Evolutionary conservation across 192 early-diverging fungal species (phyloP), one percentile per base, ranked within the genome.

Genomic region (Fimicolochytrium jonesii): DNA sequence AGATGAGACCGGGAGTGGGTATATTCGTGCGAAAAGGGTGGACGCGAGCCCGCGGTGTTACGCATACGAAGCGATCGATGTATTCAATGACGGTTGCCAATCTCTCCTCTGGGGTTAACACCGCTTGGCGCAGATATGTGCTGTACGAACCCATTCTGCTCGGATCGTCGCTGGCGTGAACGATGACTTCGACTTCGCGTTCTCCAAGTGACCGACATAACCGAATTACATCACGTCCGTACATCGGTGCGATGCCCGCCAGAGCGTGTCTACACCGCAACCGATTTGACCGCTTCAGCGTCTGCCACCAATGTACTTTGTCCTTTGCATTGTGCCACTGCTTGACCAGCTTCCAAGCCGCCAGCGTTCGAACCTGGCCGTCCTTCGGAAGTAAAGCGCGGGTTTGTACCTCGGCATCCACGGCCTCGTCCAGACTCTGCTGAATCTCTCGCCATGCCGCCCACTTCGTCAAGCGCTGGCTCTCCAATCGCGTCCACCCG

Each of bases 31-130:
- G 28, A 25, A 49, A 62, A 3, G 60, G 60, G 15, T 62, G 45
- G 10, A 34, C 32, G 13, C 45, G 47, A 1, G 80, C 82, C 3
- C 59, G 51, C 0, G 83, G 85, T 4, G 84, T 87, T 7, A 86
- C 77, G 55, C 85, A 84, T 11, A 77, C 79, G 56, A 81, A 87
- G 1, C 74, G 67, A 18, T 82, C 73, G 46, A 87, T 70, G 1
- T 67, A 68, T 23, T 84, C 79, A 11, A 66, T 49, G 20, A 70
- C 61, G 6, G 67, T 39, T 0, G 53, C 32, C 11, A 79, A 61
- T 34, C 81, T 56, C 20, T 56, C 48, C 23, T 18, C 4, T 4
- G 59, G 43, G 6, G 64, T 66, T 30, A 26, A 13, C 15, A 65
- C 34, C 0, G 25, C 26, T 15, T 25, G 15, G 15, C 59, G 36